Evolutionary conservation across 2,329 filamentous ascomycete genomes (phyloP), one percentile per base, ranked within the genome.

Genomic region (Xylaria sp.): DNA sequence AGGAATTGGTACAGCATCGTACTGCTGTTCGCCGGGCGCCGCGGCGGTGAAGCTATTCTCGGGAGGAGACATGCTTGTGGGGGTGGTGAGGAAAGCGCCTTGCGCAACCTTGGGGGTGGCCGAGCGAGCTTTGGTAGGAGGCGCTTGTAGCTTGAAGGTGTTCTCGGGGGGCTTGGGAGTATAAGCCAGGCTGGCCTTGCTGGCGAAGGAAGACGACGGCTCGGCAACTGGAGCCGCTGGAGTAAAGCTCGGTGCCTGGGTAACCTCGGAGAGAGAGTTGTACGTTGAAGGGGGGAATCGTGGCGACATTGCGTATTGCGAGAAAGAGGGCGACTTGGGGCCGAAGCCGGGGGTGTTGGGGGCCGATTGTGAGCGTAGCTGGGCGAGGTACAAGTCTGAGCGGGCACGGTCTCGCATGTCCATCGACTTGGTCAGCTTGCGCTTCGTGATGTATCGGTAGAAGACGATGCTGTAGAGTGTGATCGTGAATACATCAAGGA

Each of bases 361-460:
- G 5, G 94, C 94, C 31, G 94, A 97, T 83, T 98, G 94, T 23
- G 89, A 84, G 74, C 90, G 91, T 49, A 94, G 88, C 80, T 93
- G 92, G 63, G 92, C 94, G 71, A 98, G 93, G 85, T 98, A 98
- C 72, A 99, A 89, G 80, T 98, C 94, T 70, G 93, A 95, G 71
- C 96, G 92, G 73, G 96, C 96, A 78, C 93, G 92, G 86, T 99
- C 96, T 76, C 96, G 93, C 79, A 92, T 86, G 79, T 97, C 92
- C 96, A 99, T 99, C 71, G 94, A 94, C 87, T 97, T 98, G 82
- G 92, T 90, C 71, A 99, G 92, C 79, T 92, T 92, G 80, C 93
- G 92, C 88, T 98, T 99, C 74, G 92, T 94, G 89, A 94, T 97
- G 87, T 97, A 97, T 75, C 96, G 92, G 87, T 97, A 98, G 86